phyloP scores from a whole-genome alignment of 2,329 filamentous ascomycete genomes.

The Aspergillus intermedius region DNA sequence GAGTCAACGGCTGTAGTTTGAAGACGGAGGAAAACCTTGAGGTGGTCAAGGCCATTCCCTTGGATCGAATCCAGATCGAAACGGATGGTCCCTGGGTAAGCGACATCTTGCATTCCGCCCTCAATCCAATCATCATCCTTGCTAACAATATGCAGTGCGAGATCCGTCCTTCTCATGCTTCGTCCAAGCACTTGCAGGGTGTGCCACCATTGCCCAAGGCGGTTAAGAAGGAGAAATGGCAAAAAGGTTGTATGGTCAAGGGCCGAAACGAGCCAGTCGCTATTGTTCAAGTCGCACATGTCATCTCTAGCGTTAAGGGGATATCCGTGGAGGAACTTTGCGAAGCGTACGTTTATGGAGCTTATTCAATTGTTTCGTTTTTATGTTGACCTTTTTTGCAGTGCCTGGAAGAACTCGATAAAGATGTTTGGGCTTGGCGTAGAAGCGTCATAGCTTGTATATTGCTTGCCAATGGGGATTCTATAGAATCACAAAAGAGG shows the following conservation, averaged over 20 bases:
- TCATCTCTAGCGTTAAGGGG: slow-evolving; percentile 79
- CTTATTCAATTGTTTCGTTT: background rate
- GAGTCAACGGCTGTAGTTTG: slow-evolving; percentile 94
- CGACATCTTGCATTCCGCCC: background rate
- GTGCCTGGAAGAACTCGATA: slow-evolving; percentile 73
- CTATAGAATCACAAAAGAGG: no score
- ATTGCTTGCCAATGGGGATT: no score
- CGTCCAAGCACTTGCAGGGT: slow-evolving; percentile 64
- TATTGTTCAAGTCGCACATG: slow-evolving; percentile 80
- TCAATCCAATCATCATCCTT: background rate
- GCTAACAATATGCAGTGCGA: slow-evolving; percentile 57
- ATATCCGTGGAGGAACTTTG: slow-evolving; percentile 73
- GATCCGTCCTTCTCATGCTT: slow-evolving; percentile 81
- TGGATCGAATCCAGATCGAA: slow-evolving; percentile 83
- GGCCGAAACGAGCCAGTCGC: slow-evolving; percentile 87
- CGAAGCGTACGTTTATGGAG: slow-evolving; percentile 55
- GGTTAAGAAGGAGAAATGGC: slow-evolving; percentile 96
- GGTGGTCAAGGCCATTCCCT: slow-evolving; percentile 70
- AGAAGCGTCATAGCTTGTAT: slow-evolving; percentile 8
- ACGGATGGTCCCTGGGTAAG: slow-evolving; percentile 83
- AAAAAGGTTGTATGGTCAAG: slow-evolving; percentile 81
- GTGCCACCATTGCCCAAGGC: slow-evolving; percentile 68
- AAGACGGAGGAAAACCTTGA: slow-evolving; percentile 88
- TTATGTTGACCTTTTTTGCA: slow-evolving; percentile 23
- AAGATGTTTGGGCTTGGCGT: slow-evolving; percentile 69